Percentiles rank a stretch among this genome's conserved stretches.
phyloP scores from a whole-genome alignment of 2,329 filamentous ascomycete genomes.

The Verticillium longisporum region DNA sequence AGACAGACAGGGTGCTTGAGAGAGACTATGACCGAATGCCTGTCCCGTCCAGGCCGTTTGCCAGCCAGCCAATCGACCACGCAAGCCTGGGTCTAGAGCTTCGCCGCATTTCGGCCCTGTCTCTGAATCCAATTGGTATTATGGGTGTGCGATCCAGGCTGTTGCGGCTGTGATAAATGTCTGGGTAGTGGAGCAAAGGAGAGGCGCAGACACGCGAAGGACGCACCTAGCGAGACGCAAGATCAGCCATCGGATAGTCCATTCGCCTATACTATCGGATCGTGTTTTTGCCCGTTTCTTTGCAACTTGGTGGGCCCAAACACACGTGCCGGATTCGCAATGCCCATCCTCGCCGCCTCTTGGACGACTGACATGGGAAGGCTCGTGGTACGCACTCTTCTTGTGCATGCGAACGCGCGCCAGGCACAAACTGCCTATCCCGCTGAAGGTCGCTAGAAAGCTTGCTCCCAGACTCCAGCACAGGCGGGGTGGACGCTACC shows the following conservation, averaged over 20 bases:
- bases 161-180: not conserved
- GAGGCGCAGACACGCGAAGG: not conserved
- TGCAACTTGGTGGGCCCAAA: not conserved
- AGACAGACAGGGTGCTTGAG: not conserved
- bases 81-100: not conserved
- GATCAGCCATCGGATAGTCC: not conserved
- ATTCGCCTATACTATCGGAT: not conserved
- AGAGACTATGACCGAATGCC: not conserved
- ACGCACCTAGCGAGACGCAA: not conserved
- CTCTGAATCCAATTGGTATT: not conserved
- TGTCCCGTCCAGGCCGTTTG: not conserved
- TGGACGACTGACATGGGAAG: not conserved
- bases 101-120: not conserved
- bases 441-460: not conserved
- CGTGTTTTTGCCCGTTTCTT: not conserved
- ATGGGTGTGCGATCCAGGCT: not conserved
- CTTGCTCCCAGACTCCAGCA: not conserved
- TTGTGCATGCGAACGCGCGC: not conserved
- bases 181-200: not conserved
- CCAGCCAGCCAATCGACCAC: not conserved
- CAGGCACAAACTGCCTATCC: not conserved
- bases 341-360: not conserved
- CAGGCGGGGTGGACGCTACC: not conserved
- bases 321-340: not conserved
- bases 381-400: not conserved